Base-by-base conservation (phyloP, 257 asterid species). In the Coffea eugenioides region DNA sequence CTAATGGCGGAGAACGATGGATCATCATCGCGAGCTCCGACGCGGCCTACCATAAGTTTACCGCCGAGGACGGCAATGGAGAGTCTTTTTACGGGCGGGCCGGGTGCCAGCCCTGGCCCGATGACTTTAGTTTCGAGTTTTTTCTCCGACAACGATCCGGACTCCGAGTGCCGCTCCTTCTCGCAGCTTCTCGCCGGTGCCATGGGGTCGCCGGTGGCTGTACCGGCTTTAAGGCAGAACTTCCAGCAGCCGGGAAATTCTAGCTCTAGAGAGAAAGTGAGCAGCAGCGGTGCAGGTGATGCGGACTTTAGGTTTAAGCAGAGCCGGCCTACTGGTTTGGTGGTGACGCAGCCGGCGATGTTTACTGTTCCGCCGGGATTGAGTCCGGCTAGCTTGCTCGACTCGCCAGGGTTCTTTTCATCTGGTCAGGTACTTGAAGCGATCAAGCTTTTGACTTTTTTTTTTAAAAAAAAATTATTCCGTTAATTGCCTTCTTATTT, bases 131-230 rank as follows among this genome's bases (percentile, higher is more conserved):
- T 90, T 0, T 90, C 98, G 25, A 90, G 83, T 67, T 94, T 93
- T 74, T 94, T 94, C 46, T 82, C 97, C 12, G 95, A 91, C 34
- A 91, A 86, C 77, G 97, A 94, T 80, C 88, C 95, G 13, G 91
- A 87, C 46, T 80, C 82, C 34, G 96, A 89, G 65, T 89, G 84
- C 86, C 91, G 92, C 49, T 91, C 98, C 4, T 94, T 93, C 78
- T 88, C 97, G 0, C 97, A 94, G 91, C 96, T 94, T 0, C 92
- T 94, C 2, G 86, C 95, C 52, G 95, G 93, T 69, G 91, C 89
- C 46, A 73, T 80, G 80, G 45, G 87, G 0, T 81, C 96, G 74
- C 89, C 93, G 25, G 86, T 49, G 12, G 80, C 81, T 3, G 78
- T 54, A 9, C 79, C 83, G 6, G 78, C 70, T 46, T 65, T 51